phyloP scores from a whole-genome alignment of 2,329 filamentous ascomycete species.

The Epichloe glyceriae region DNA sequence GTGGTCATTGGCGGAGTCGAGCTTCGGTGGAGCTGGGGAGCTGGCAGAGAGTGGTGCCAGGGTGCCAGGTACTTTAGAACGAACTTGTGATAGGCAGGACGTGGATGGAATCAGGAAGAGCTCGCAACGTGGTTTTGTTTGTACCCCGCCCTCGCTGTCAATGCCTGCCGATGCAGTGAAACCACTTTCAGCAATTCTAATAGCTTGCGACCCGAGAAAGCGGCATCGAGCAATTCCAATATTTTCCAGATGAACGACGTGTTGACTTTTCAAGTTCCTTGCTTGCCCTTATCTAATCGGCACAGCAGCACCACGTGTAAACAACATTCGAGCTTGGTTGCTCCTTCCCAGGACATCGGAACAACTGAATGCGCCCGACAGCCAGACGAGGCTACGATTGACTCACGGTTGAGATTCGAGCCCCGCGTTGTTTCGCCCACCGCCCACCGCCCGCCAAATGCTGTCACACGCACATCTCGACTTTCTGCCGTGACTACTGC shows the following conservation, averaged over 20 bases:
- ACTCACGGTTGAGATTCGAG: background rate
- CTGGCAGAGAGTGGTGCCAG: background rate
- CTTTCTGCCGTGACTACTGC: background rate
- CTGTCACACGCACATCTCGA: background rate
- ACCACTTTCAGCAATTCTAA: background rate
- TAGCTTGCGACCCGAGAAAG: background rate
- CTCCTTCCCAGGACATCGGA: background rate
- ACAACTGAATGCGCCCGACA: background rate
- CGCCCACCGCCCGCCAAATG: slow-evolving; percentile 2
- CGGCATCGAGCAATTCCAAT: background rate
- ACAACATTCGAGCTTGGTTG: background rate
- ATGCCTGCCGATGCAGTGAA: background rate
- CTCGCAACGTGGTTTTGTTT: background rate
- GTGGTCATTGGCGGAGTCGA: slow-evolving; percentile 4
- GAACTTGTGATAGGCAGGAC: background rate
- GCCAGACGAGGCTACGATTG: background rate
- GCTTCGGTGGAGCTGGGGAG: slow-evolving; percentile 6
- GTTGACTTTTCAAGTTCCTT: background rate
- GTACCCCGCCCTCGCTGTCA: background rate
- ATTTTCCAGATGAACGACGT: too few species aligned
- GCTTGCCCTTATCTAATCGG: background rate
- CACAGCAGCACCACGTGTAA: background rate
- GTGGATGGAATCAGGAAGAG: slow-evolving; percentile 19
- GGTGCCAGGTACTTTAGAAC: too few species aligned
- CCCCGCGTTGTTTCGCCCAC: slow-evolving; percentile 1